Percentiles rank a stretch among this genome's conserved stretches.
Evolutionary conservation across 805 yeast genomes (phyloP).

Genomic region (Yarrowia sp.): DNA sequence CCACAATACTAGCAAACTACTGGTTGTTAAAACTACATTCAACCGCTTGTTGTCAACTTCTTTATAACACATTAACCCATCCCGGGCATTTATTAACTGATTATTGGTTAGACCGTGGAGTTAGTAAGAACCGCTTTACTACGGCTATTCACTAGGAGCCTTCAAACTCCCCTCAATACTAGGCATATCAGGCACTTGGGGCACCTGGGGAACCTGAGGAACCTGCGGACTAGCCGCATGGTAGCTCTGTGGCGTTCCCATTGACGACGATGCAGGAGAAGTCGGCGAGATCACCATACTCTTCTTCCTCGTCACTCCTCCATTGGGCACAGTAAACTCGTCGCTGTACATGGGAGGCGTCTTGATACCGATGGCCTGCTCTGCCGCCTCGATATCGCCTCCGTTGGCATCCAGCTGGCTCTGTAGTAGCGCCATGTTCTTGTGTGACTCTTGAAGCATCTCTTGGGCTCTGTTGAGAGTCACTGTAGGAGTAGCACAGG

Average conservation of each 20-base stretch:
- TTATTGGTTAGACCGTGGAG: no score
- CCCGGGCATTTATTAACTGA: no score
- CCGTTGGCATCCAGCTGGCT: slow-evolving; percentile 27
- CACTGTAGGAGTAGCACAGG: slow-evolving; percentile 94
- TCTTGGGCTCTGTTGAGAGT: slow-evolving; percentile 84
- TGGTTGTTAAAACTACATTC: no score
- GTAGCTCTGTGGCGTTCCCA: slow-evolving; percentile 6
- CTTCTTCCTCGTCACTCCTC: slow-evolving; percentile 3
- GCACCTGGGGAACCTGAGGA: background rate
- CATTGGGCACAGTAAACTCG: slow-evolving; percentile 21
- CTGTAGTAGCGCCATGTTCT: slow-evolving; percentile 41
- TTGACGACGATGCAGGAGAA: slow-evolving; percentile 21
- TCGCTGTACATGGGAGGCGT: slow-evolving; percentile 22
- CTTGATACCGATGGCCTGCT: slow-evolving; percentile 10
- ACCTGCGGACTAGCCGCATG: slow-evolving; percentile 15
- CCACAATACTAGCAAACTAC: no score
- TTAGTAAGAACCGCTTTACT: no score
- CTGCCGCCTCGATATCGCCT: slow-evolving; percentile 25
- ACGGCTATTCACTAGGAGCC: no score
- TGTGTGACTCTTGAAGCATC: slow-evolving; percentile 71
- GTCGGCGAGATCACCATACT: slow-evolving; percentile 9
- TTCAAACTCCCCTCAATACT: slow-evolving; percentile 21
- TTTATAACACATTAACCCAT: no score
- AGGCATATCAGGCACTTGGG: slow-evolving; percentile 1
- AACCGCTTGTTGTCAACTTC: no score